Conservation (phyloP, 2,329 filamentous ascomycete species). For the Metarhizium anisopliae region DNA sequence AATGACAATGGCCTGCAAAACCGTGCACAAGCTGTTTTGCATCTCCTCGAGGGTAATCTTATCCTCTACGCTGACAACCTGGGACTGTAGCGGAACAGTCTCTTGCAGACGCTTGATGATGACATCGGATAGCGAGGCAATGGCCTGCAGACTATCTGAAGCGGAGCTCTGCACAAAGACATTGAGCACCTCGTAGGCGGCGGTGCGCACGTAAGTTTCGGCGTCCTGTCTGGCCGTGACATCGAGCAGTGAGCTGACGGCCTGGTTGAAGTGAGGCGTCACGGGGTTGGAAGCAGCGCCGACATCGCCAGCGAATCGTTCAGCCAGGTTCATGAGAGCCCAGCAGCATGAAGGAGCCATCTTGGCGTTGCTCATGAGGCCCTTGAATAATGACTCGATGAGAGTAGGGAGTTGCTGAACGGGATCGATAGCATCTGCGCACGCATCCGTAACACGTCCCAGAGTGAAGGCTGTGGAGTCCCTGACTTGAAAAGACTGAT, state of each 20-base stretch:
- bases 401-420: slow-evolving; percentile 72
- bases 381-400: slow-evolving; percentile 82
- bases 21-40: slow-evolving; percentile 89
- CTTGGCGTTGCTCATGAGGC: slow-evolving; percentile 83
- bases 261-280: slow-evolving; percentile 87
- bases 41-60: slow-evolving; percentile 94
- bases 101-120: slow-evolving; percentile 86
- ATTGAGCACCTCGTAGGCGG: slow-evolving; percentile 94
- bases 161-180: slow-evolving; percentile 89
- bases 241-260: slow-evolving; percentile 73
- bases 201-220: slow-evolving; percentile 85
- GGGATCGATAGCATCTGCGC: slow-evolving; percentile 85
- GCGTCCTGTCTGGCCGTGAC: slow-evolving; percentile 77
- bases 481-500: slow-evolving; percentile 79
- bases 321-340: slow-evolving; percentile 96
- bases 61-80: slow-evolving; percentile 95
- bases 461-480: slow-evolving; percentile 95
- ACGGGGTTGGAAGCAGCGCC: slow-evolving; percentile 72
- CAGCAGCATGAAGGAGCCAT: slow-evolving; percentile 98
- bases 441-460: slow-evolving; percentile 90
- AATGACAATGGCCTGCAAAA: slow-evolving; percentile 84
- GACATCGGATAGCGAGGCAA: slow-evolving; percentile 77
- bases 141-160: slow-evolving; percentile 69
- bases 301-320: slow-evolving; percentile 83
- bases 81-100: slow-evolving; percentile 78